Base-by-base conservation (phyloP, 331 rosid genomes). In the Acacia pycnantha region DNA sequence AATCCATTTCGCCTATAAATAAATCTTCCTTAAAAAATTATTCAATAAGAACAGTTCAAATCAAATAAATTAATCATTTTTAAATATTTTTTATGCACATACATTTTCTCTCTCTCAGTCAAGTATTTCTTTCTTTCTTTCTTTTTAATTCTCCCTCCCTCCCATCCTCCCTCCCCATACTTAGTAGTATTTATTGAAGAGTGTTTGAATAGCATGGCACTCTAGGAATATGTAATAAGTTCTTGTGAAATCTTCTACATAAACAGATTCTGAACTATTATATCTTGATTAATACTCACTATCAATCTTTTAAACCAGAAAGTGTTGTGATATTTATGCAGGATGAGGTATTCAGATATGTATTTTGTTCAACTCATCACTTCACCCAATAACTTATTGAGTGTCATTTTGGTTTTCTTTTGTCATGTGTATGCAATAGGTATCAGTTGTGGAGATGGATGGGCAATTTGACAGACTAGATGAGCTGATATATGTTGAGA, bases 391-490 rank as follows among this genome's bases (percentile, higher is more conserved):
- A 22, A 82, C 29, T 43, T 9, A 16, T 43, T 9, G 31, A 26
- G 50, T 33, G 62, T 19, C 33, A 61, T 11, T 35, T 69, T 61
- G 56, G 46, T 43, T 37, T 73, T 44, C 3, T 46, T 66, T 46
- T 83, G 73, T 43, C 5, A n/a, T 47, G 37, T 12, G 62, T 59
- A 37, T 81, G 79, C 27, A 53, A 50, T 70, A 96, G 99, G 99
- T 96, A 82, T 96, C 99, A 9, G 84, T 94, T 67, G 86, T 96
- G 72, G 99, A 96, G 83, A 96, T 96, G 99, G 99, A 96, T 82
- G 99, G 99, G 72, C 97, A 96, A 79, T 96, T 96, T 84, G 99
- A 96, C 94, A 94, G 99, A 88, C 33, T 96, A 84, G 99, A 96
- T 85, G 99, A 96, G 83, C 86, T 96, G 54, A 96, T 96, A 83